Evolutionary conservation across 2,329 filamentous ascomycete genomes (phyloP).

Genomic region (Penicillium sp.): DNA sequence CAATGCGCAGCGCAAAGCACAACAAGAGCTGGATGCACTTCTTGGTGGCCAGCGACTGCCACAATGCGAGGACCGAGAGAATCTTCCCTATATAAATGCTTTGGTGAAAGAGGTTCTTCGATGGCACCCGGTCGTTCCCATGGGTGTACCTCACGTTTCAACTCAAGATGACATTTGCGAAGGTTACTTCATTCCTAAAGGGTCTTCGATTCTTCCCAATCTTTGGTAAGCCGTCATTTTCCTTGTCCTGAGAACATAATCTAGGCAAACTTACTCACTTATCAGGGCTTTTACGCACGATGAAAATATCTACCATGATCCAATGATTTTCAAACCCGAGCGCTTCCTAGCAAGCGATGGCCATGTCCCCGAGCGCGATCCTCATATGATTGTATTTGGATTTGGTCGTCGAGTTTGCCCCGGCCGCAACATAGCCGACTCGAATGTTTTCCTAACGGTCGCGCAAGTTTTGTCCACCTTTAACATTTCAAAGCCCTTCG

Average conservation of each 20-base stretch:
- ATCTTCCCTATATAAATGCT: constrained; percentile 43
- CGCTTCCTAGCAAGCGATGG: constrained; percentile 41
- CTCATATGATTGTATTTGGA: constrained; percentile 32
- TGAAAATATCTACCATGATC: constrained; percentile 38
- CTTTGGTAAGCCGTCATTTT: constrained; percentile 36
- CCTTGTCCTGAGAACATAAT: neutral
- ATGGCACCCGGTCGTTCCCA: constrained; percentile 41
- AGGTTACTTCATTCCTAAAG: constrained; percentile 39
- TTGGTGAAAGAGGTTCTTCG: constrained; percentile 44
- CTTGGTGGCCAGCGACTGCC: constrained; percentile 46
- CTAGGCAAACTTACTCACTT: neutral
- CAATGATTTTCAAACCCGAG: constrained; percentile 49
- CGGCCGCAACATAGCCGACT: constrained; percentile 23
- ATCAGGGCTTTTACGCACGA: constrained; percentile 47
- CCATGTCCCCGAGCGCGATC: constrained; percentile 43
- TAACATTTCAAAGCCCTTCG: constrained; percentile 20
- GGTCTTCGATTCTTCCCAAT: constrained; percentile 35
- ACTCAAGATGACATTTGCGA: constrained; percentile 31
- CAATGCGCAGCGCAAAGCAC: constrained; percentile 55
- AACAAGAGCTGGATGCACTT: constrained; percentile 48
- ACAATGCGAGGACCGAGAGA: constrained; percentile 40
- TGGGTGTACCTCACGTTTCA: constrained; percentile 37
- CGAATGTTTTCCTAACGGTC: constrained; percentile 22
- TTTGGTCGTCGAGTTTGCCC: constrained; percentile 29
- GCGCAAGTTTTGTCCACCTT: constrained; percentile 23